Base-by-base conservation (phyloP, 495 filamentous ascomycete species). In the Zalerion maritima region DNA sequence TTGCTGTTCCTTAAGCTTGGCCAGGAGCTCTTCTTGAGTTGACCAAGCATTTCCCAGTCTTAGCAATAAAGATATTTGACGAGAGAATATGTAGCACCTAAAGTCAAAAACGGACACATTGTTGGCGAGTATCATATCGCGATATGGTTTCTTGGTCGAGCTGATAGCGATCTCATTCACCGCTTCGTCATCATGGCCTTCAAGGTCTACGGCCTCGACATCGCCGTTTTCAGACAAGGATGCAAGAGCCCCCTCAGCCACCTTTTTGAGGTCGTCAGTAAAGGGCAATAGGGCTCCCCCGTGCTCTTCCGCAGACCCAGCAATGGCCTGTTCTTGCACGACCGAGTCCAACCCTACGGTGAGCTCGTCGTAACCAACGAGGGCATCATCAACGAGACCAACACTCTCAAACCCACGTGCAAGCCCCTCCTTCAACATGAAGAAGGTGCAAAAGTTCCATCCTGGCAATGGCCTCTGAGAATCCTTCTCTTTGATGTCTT, bases 361-460 rank as follows among this genome's bases (percentile, higher is more conserved):
- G 5, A 97, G 69, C 54, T 97, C 84, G 50, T 94, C 89, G 46
- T 96, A 96, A 7, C 78, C 78, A 4, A 81, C 76, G 22, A 97
- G 57, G 6, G 89, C 86, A 62, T 97, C 89, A 49, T 96, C 89
- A 22, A 94, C 82, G 14, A 97, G 58, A 5, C 91, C 91, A 8
- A 94, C 86, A 50, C 81, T 94, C 51, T 97, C 89, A 47, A 97
- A 94, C 0, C 85, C 91, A 33, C 78, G 67, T 3, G 86, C 85
- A 23, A 97, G 63, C 3, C 89, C 89, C 47, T 97, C 89, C 43
- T 97, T 97, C 10, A 96, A 62, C 13, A 97, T 81, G 46, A 97
- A 97, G 47, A 94, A 97, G 1, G 91, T 96, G 50, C 87, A 94
- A 46, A 96, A 97, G 46, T 97, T 97, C 89, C 91, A 97, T 0